phyloP scores from a whole-genome alignment of 441 rosid genomes.

The Rhodomyrtus psidioides region DNA sequence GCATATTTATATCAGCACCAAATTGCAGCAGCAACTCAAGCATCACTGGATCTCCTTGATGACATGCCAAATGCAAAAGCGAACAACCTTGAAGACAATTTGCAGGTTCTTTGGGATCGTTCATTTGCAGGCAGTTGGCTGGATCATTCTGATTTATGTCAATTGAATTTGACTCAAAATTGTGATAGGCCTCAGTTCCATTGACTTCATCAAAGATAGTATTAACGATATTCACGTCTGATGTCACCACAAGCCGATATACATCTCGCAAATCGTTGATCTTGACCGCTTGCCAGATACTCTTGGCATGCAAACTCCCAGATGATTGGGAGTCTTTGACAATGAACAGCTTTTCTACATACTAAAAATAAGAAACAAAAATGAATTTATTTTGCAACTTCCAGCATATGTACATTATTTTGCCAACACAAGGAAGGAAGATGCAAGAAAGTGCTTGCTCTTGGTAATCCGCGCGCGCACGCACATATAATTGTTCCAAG shows the following conservation, averaged over 20 bases:
- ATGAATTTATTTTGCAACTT: neutral
- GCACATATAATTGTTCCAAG: neutral
- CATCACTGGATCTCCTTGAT: slow-evolving; percentile 48
- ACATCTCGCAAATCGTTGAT: slow-evolving; percentile 56
- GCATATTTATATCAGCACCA: slow-evolving; percentile 63
- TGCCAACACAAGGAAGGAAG: neutral
- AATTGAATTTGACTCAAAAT: slow-evolving; percentile 5
- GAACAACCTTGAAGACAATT: slow-evolving; percentile 86
- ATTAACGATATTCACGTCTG: slow-evolving; percentile 42
- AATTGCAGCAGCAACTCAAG: slow-evolving; percentile 81
- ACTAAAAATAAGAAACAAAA: slow-evolving; percentile 29
- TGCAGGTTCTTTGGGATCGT: slow-evolving; percentile 48
- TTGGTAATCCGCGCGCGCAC: neutral
- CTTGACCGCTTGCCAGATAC: slow-evolving; percentile 79
- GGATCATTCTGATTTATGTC: slow-evolving; percentile 44
- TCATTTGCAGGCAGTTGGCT: slow-evolving; percentile 45
- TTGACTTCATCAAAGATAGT: slow-evolving; percentile 49
- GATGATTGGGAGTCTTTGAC: slow-evolving; percentile 26
- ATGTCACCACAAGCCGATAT: slow-evolving; percentile 54
- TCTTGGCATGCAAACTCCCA: slow-evolving; percentile 14
- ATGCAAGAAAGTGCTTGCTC: neutral
- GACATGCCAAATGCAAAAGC: slow-evolving; percentile 77
- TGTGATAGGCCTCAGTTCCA: slow-evolving; percentile 34
- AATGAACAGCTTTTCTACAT: slow-evolving; percentile 64
- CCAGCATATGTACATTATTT: neutral